Evolutionary conservation across 495 filamentous ascomycete genomes (phyloP), one percentile per base, ranked within the genome.

Genomic region (Amniculicola lignicola): DNA sequence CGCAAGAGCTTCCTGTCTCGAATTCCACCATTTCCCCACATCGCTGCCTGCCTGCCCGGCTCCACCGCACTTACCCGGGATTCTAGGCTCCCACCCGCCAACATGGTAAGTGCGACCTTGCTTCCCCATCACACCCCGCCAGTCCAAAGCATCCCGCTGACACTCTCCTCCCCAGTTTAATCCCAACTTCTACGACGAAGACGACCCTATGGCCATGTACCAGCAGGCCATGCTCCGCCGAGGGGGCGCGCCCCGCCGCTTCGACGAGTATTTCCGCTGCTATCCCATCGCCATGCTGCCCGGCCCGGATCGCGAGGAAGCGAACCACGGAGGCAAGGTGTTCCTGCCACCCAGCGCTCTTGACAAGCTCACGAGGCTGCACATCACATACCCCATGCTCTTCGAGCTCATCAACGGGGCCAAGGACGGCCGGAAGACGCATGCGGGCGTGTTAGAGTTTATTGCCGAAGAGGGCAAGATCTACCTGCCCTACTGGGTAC

Each of bases 281-380:
- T 98, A 97, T 65, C 94, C 93, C 16, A 77, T 94, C 54, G 82
- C 84, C 62, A 96, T 97, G 90, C 80, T 95, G 54, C 88, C 92
- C n/a, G 90, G 93, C 5, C 82, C 89, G 19, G 93, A 96, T 59
- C 79, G 92, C 67, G 87, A 89, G 48, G 84, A 88, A 47, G 84
- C 94, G 49, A 97, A 96, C 75, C 90, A 91, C 68, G 93, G 93
- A 53, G 93, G 91, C 72, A 98, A 98, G 74, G 90, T 97, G 62
- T 86, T 98, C 64, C 83, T 98, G 67, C 94, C 93, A 14, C 88
- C 94, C 1, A 95, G 89, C 28, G 91, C 93, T 10, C 79, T 98
- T 16, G 91, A 98, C 74, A 97, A 95, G 70, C 84, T 98, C 56
- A 94, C 92, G 1, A 77, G 88, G 60, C 76, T 98, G n/a, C 93